Percentiles rank a stretch among this genome's conserved stretches.
Conservation (phyloP, 495 filamentous ascomycete genomes). For the Talaromyces borbonicus region DNA sequence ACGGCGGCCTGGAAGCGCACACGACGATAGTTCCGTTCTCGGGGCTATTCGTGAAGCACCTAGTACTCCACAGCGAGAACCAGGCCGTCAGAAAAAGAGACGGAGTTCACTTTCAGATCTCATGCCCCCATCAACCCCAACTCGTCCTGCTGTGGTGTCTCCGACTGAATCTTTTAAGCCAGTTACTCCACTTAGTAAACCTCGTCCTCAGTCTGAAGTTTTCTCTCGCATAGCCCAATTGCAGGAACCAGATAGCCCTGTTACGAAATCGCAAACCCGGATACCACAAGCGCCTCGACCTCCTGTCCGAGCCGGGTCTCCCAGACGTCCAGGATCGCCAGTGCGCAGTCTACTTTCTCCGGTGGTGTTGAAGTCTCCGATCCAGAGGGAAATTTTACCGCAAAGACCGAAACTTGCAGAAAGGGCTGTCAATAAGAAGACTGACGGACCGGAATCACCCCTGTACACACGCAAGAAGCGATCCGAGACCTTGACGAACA, state of each 20-base stretch:
- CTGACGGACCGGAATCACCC: slow-evolving; percentile 31
- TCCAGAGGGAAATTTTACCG: slow-evolving; percentile 47
- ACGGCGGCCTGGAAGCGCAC: slow-evolving; percentile 38
- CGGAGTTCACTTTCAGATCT: slow-evolving; percentile 90
- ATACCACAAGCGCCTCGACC: slow-evolving; percentile 19
- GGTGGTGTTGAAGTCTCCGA: slow-evolving; percentile 35
- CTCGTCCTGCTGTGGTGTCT: slow-evolving; percentile 26
- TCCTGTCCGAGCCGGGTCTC: slow-evolving; percentile 23
- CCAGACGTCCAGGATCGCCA: slow-evolving; percentile 29
- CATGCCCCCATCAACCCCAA: slow-evolving; percentile 46
- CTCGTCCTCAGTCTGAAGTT: slow-evolving; percentile 18
- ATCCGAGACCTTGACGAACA: slow-evolving; percentile 40
- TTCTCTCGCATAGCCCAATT: slow-evolving; percentile 25
- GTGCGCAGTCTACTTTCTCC: slow-evolving; percentile 29
- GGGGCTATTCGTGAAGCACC: slow-evolving; percentile 33
- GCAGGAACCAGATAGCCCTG: slow-evolving; percentile 26
- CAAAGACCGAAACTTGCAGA: slow-evolving; percentile 25
- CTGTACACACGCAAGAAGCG: slow-evolving; percentile 34
- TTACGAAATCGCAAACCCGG: slow-evolving; percentile 21
- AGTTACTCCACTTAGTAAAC: slow-evolving; percentile 22
- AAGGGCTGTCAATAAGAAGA: slow-evolving; percentile 24
- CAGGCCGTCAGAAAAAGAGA: slow-evolving; percentile 54
- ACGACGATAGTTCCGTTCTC: slow-evolving; percentile 26
- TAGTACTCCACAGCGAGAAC: slow-evolving; percentile 12
- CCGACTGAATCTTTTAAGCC: slow-evolving; percentile 25